Evolutionary conservation across 352 stramenopile genomes (phyloP), one percentile per base, ranked within the genome.

Genomic region (Phytophthora cryptogea): DNA sequence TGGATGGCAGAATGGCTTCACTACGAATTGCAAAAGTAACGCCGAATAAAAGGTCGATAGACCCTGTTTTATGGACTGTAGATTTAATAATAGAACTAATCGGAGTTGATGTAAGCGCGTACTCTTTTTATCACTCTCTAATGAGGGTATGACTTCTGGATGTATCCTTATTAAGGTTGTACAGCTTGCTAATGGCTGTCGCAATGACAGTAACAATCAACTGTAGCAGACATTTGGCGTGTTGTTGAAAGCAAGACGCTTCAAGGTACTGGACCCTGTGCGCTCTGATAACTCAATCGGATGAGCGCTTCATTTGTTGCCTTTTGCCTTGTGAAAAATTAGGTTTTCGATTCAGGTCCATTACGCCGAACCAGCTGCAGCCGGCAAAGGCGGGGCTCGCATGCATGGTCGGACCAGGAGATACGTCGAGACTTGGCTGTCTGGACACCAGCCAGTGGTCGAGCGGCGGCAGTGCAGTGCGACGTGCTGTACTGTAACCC

Each of bases 371-470:
- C 37, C 37, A 43, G 16, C 37, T 43, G 37, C 16, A 42, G 14
- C n/a, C n/a, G 16, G 31, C 31, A 53, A 53, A 53, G 46, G 46
- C 46, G 30, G 31, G 46, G 30, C 26, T 20, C 28, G 43, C 13
- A 17, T 40, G 42, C 42, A 36, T 36, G 28, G 43, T 36, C 28
- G 43, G 26, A 36, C 26, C 26, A 50, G 26, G 13, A n/a, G 8
- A 43, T 43, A 43, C 37, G 16, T 27, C 26, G 16, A 14, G 35
- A 40, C 35, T 40, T 40, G 35, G 8, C 33, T n/a, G n/a, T n/a
- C n/a, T n/a, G n/a, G n/a, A n/a, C n/a, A 42, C 31, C 53, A 53
- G 31, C 43, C 33, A 47, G 32, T 50, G 54, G 47, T 55, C 7
- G 30, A 27, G 26, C 27, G 31, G 27, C 28, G 28, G 28, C 28